A percentile compares a stretch with the other conserved stretches of the same genome.
Evolutionary conservation across 1,139 yeast species (phyloP).

Genomic region (Suhomyces wounanorum): DNA sequence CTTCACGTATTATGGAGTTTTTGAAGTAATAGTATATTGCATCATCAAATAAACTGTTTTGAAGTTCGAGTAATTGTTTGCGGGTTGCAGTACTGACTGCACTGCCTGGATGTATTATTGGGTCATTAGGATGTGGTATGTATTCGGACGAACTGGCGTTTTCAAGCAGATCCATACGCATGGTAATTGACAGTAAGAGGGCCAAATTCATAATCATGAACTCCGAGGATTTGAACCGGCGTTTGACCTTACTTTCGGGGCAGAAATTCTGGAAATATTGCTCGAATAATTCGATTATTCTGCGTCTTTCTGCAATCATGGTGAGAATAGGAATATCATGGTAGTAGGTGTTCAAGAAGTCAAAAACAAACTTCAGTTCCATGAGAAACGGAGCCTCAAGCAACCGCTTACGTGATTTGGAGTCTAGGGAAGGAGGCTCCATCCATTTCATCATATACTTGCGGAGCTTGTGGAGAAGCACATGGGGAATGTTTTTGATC

Average conservation of each 20-base stretch:
- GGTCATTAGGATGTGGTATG: not conserved
- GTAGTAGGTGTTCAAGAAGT: constrained; percentile 26
- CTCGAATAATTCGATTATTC: constrained; percentile 17
- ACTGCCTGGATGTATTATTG: not conserved
- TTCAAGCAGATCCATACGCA: constrained; percentile 21
- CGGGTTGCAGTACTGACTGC: not conserved
- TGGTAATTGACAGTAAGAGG: constrained; percentile 29
- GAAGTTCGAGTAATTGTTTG: constrained; percentile 18
- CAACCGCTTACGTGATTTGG: constrained; percentile 21
- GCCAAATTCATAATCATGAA: constrained; percentile 36
- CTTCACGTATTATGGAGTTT: constrained; percentile 51
- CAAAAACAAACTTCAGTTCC: constrained; percentile 25
- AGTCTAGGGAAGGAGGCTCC: constrained; percentile 34
- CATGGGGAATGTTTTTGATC: constrained; percentile 33
- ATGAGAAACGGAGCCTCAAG: constrained; percentile 33
- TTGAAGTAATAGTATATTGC: constrained; percentile 52
- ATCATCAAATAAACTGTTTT: constrained; percentile 32
- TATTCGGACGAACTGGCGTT: not conserved
- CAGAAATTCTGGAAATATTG: constrained; percentile 18
- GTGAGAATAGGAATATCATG: constrained; percentile 14
- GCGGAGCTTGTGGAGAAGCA: constrained; percentile 25
- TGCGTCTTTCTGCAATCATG: constrained; percentile 12
- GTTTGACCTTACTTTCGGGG: constrained; percentile 9
- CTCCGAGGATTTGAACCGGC: constrained; percentile 29
- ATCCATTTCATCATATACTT: constrained; percentile 32